A percentile compares a stretch with the other conserved stretches of the same genome.
phyloP scores from a whole-genome alignment of 2,329 filamentous ascomycete species.

The Epichloe festucae region DNA sequence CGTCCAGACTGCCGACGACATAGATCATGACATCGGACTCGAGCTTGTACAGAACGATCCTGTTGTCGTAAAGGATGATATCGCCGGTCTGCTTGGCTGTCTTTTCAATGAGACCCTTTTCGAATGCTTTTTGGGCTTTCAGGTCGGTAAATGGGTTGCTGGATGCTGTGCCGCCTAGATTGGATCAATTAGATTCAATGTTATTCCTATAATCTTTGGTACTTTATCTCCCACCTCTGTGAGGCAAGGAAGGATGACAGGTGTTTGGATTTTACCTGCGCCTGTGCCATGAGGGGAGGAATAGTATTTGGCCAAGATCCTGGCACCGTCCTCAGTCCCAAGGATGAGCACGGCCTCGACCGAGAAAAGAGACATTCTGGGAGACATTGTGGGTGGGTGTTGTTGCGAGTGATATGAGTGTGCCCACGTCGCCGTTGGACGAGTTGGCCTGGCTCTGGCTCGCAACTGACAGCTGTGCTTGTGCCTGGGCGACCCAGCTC shows the following conservation, averaged over 20 bases:
- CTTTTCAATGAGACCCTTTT: constrained; percentile 91
- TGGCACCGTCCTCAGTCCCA: constrained; percentile 73
- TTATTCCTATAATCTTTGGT: background rate
- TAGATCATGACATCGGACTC: constrained; percentile 96
- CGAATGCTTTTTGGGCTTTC: constrained; percentile 91
- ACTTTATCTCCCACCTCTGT: no score
- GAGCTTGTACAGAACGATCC: constrained; percentile 93
- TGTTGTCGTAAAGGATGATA: constrained; percentile 95
- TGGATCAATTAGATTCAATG: background rate
- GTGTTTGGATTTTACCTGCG: constrained; percentile 15
- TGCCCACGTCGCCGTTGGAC: background rate
- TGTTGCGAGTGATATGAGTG: constrained; percentile 1
- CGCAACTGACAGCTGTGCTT: background rate
- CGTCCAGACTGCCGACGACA: constrained; percentile 77
- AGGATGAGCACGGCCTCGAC: constrained; percentile 69
- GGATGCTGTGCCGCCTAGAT: constrained; percentile 29
- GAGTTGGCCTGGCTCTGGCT: background rate
- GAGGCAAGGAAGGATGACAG: no score
- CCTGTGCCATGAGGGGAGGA: constrained; percentile 41
- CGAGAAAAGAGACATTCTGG: constrained; percentile 62
- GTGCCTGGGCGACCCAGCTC: no score
- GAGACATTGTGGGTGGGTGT: constrained; percentile 42
- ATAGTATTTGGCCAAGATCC: constrained; percentile 94
- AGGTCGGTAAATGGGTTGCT: constrained; percentile 71
- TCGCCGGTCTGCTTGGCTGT: constrained; percentile 91